Conservation (phyloP, 2,329 filamentous ascomycete genomes). For the Apiospora aurea region DNA sequence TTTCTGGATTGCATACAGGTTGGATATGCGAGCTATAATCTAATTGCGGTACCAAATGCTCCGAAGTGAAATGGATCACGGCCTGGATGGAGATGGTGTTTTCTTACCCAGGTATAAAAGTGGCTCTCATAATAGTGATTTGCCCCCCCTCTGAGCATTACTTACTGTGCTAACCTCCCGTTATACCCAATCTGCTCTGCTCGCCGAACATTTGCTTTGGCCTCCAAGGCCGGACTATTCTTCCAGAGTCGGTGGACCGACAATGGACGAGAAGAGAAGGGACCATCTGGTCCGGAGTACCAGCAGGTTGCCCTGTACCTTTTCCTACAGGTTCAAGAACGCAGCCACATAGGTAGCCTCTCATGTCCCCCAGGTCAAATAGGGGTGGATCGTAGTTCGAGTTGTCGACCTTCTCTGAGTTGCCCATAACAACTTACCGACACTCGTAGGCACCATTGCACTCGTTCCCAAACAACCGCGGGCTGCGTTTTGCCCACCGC, state of each 20-base stretch:
- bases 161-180: not conserved
- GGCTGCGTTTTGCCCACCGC: too few species aligned
- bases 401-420: too few species aligned
- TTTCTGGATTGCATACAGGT: not conserved
- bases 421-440: too few species aligned
- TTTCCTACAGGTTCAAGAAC: not conserved
- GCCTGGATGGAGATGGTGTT: not conserved
- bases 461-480: too few species aligned
- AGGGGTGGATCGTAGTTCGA: too few species aligned
- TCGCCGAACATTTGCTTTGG: not conserved
- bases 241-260: not conserved
- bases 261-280: not conserved
- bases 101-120: not conserved
- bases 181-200: not conserved
- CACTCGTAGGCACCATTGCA: too few species aligned
- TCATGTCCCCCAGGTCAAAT: not conserved
- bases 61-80: not conserved
- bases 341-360: not conserved
- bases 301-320: not conserved
- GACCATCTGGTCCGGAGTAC: not conserved
- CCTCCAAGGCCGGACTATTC: not conserved
- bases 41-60: not conserved
- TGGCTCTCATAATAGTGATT: not conserved
- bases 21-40: not conserved
- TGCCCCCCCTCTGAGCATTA: not conserved